Conservation (phyloP, 2,329 filamentous ascomycete genomes). For the Botrytis squamosa region DNA sequence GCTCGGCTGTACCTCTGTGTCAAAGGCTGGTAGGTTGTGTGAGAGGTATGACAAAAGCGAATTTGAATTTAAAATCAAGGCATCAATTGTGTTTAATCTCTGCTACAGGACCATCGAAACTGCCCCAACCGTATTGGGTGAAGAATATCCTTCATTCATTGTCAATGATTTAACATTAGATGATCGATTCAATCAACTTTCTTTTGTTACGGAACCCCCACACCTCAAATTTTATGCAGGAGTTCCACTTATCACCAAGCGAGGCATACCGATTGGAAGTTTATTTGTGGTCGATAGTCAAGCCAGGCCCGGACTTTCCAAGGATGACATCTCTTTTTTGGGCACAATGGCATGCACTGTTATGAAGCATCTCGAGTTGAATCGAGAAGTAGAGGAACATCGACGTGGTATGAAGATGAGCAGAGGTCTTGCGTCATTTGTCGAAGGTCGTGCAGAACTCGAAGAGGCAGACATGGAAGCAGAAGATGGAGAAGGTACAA, state of each 20-base stretch:
- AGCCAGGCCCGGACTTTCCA: constrained; percentile 50
- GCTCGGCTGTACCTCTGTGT: constrained; percentile 37
- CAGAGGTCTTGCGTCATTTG: constrained; percentile 53
- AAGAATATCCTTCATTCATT: constrained; percentile 37
- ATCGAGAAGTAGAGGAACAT: constrained; percentile 52
- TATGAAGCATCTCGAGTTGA: constrained; percentile 62
- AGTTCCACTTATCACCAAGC: constrained; percentile 39
- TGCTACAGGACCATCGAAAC: constrained; percentile 34
- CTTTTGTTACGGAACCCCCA: constrained; percentile 35
- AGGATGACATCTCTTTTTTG: constrained; percentile 53
- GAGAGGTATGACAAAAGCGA: constrained; percentile 32
- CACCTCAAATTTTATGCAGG: constrained; percentile 38
- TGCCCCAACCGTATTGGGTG: constrained; percentile 23
- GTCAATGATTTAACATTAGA: constrained; percentile 37
- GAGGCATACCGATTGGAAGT: constrained; percentile 52
- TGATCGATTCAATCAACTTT: constrained; percentile 35
- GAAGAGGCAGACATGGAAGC: constrained; percentile 35
- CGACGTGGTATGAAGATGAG: constrained; percentile 55
- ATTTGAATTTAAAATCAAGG: background rate
- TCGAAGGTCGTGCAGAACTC: constrained; percentile 45
- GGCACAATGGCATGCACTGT: constrained; percentile 56
- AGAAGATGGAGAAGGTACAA: constrained; percentile 35
- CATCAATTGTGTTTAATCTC: constrained; percentile 2
- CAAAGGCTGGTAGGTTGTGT: constrained; percentile 38
- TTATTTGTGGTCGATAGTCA: constrained; percentile 59